Conservation (phyloP, 2,329 filamentous ascomycete genomes). For the Didymella keratinophila region DNA sequence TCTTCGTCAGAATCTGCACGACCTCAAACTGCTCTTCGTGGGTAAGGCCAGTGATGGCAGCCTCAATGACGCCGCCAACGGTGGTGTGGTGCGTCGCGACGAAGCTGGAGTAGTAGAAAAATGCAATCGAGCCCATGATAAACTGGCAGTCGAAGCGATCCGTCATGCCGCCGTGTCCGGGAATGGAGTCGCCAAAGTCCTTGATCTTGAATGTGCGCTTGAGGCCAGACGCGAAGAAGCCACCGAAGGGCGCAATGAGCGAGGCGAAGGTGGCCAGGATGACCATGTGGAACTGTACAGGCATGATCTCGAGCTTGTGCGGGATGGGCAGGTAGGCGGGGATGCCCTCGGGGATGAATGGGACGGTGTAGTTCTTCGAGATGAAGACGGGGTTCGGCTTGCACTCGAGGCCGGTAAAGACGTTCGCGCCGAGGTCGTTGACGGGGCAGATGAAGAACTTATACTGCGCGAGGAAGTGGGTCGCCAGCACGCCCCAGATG, state of each 20-base stretch:
- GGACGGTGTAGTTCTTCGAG: conserved; percentile 75
- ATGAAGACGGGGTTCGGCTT: conserved; percentile 91
- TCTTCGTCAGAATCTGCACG: conserved; percentile 67
- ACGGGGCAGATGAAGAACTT: conserved; percentile 99
- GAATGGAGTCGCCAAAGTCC: conserved; percentile 98
- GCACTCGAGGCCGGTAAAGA: conserved; percentile 90
- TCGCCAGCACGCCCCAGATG: conserved; percentile 81
- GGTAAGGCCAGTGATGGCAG: conserved; percentile 86
- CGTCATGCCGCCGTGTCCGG: conserved; percentile 96
- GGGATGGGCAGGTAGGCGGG: conserved; percentile 62
- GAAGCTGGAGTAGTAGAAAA: conserved; percentile 98
- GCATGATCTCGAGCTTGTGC: conserved; percentile 77
- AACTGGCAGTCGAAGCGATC: conserved; percentile 99
- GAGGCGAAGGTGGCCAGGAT: conserved; percentile 93
- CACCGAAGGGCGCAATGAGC: conserved; percentile 94
- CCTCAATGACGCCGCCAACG: conserved; percentile 87
- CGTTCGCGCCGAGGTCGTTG: conserved; percentile 91
- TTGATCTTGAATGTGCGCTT: conserved; percentile 99
- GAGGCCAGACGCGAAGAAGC: conserved; percentile 96
- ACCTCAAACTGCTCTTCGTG: conserved; percentile 89
- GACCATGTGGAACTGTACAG: conserved; percentile 93
- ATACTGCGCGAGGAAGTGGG: conserved; percentile 84
- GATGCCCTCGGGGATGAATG: conserved; percentile 44
- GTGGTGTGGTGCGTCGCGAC: conserved; percentile 87
- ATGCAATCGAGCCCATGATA: conserved; percentile 99